phyloP scores from a whole-genome alignment of 1,139 yeast genomes.

The Debaryomyces singareniensis region DNA sequence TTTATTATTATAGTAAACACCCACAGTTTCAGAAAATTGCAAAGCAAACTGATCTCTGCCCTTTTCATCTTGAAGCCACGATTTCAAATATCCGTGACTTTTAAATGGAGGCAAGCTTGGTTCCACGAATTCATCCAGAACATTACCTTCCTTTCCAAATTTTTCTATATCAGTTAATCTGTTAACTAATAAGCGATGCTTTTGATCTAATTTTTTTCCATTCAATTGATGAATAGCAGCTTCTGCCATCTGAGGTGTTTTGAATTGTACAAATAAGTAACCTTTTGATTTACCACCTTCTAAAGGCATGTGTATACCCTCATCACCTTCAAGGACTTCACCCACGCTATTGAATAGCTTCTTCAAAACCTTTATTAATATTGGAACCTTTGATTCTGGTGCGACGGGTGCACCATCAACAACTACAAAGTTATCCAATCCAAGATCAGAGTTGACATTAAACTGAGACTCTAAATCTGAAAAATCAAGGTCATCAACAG shows the following conservation, averaged over 20 bases:
- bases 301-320: slow-evolving; percentile 75
- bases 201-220: slow-evolving; percentile 88
- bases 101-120: slow-evolving; percentile 68
- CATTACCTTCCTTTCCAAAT: slow-evolving; percentile 63
- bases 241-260: slow-evolving; percentile 59
- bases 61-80: slow-evolving; percentile 85
- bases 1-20: slow-evolving; percentile 83
- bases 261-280: slow-evolving; percentile 80
- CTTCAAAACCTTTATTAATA: slow-evolving; percentile 76
- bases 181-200: slow-evolving; percentile 85
- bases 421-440: slow-evolving; percentile 74
- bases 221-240: slow-evolving; percentile 76
- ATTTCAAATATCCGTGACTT: slow-evolving; percentile 73
- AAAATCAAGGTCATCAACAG: slow-evolving; percentile 66
- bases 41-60: slow-evolving; percentile 89
- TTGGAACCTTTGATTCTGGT: slow-evolving; percentile 82
- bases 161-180: slow-evolving; percentile 80
- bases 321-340: slow-evolving; percentile 62
- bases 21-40: slow-evolving; percentile 77
- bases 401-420: slow-evolving; percentile 96
- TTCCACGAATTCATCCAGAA: slow-evolving; percentile 57
- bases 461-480: slow-evolving; percentile 80
- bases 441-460: slow-evolving; percentile 52
- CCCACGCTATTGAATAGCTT: slow-evolving; percentile 69
- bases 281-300: slow-evolving; percentile 82